A percentile compares a stretch with the other conserved stretches of the same genome.
phyloP scores from a whole-genome alignment of 1,284 basidiomycete species.

The Spongiforma sp. region DNA sequence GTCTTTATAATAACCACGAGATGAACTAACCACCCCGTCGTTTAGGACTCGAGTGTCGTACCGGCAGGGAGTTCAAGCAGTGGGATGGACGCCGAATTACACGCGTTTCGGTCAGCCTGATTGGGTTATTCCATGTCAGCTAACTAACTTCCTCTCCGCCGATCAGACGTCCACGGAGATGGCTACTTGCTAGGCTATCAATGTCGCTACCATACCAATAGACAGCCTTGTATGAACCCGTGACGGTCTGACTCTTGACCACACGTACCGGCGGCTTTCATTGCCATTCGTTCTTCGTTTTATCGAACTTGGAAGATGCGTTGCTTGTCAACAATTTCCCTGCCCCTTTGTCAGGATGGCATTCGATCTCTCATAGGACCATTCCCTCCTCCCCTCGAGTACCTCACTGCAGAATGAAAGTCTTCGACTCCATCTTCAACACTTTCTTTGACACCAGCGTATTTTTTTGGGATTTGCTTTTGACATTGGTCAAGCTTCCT shows the following conservation, averaged over 20 bases:
- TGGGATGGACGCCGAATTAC: no score
- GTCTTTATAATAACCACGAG: no score
- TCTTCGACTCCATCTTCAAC: slow-evolving; percentile 18
- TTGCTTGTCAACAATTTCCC: neutral
- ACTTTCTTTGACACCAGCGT: slow-evolving; percentile 29
- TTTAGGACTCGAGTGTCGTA: no score
- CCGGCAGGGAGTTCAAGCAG: no score
- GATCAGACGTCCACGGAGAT: neutral
- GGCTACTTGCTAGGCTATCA: neutral
- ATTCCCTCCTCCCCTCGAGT: neutral
- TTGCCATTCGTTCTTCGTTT: neutral
- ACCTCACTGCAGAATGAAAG: slow-evolving; percentile 14
- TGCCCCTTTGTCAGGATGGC: slow-evolving; percentile 12
- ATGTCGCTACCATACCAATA: neutral
- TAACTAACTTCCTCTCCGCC: neutral
- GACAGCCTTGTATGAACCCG: neutral
- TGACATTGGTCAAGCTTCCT: slow-evolving; percentile 61
- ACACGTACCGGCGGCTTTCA: slow-evolving; percentile 1
- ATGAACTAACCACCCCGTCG: no score
- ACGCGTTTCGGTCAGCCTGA: no score
- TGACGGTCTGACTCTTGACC: neutral
- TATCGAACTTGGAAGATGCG: neutral
- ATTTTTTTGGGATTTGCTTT: slow-evolving; percentile 55
- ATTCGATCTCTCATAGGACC: neutral
- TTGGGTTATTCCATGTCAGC: neutral